Evolutionary conservation across 345 rosid genomes (phyloP).

Genomic region (Populus pruinosa): DNA sequence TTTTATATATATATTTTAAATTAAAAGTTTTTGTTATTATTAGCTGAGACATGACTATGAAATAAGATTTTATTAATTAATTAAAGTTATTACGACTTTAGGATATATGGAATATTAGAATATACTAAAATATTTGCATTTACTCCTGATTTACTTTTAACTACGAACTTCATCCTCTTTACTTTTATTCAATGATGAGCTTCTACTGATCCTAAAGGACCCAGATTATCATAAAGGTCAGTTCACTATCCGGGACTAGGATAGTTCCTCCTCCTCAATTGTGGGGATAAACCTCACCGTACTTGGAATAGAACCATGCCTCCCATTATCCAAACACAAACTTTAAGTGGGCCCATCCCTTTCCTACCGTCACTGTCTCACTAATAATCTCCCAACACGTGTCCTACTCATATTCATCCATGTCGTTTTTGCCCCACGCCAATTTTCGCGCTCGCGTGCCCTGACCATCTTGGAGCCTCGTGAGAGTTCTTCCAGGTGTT

Average conservation of each 20-base stretch:
- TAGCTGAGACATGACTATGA: too few species aligned
- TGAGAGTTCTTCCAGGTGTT: neutral
- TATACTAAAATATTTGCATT: too few species aligned
- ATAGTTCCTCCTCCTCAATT: constrained; percentile 8
- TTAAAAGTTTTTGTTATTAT: too few species aligned
- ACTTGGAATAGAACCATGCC: constrained; percentile 14
- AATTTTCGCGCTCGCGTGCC: constrained; percentile 26
- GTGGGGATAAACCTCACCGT: neutral
- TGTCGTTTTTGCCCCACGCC: neutral
- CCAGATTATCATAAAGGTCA: neutral
- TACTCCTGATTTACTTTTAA: too few species aligned
- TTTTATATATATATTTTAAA: too few species aligned
- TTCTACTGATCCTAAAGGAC: too few species aligned
- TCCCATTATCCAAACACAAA: constrained; percentile 26
- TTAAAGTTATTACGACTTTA: too few species aligned
- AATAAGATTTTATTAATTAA: too few species aligned
- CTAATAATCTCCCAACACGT: neutral
- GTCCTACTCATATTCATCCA: neutral
- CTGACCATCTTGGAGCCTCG: neutral
- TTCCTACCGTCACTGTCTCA: neutral
- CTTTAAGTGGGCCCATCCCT: constrained; percentile 10
- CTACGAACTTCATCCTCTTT: too few species aligned
- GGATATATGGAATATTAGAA: too few species aligned
- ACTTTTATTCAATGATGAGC: too few species aligned
- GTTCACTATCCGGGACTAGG: constrained; percentile 15